Evolutionary conservation across 495 filamentous ascomycete genomes (phyloP), one percentile per base, ranked within the genome.

Genomic region (Podospora anserina): DNA sequence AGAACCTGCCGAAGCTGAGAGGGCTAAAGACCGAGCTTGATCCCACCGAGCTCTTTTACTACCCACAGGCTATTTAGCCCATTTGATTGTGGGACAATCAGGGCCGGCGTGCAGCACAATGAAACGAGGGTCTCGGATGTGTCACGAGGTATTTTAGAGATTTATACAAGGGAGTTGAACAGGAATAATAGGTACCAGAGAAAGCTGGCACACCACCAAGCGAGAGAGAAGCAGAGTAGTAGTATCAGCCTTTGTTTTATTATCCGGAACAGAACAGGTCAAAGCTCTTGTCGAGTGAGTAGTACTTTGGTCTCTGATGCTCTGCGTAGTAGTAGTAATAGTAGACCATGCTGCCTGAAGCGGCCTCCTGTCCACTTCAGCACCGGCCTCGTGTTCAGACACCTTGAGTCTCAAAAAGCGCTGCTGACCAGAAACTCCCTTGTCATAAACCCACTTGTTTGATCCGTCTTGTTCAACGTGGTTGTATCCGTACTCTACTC

Each of bases 11-110:
- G 3, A 77, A 77, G 39, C 74, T 90, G 59, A 74, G 83, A 73
- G 64, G 76, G 57, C 80, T 90, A 59, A 90, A 90, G 80, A 74
- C 77, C 0, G 71, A 73, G 13, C 68, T 86, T 26, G 88, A 90
- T 72, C 87, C 87, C 0, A 71, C 78, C 0, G 84, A 89, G 78
- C 64, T 89, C 11, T 89, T 90, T 55, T 85, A 88, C 67, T 89
- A 89, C 71, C 87, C 87, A 6, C 86, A 89, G 70, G 84, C 84
- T 28, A 79, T 90, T 13, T 69, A 71, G 60, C 78, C 83, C 20
- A 78, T 75, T 18, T 44, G 39, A 44, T 7, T 11, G 13, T 20
- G 2, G 39, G 39, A 32, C 39, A 2, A 44, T 15, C 39, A 9
- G 39, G 39, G 19, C 19, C 19, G 19, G 19, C 19, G 19, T 20